phyloP scores from a whole-genome alignment of 352 stramenopile genomes.

The Globisporangium mamillatum region DNA sequence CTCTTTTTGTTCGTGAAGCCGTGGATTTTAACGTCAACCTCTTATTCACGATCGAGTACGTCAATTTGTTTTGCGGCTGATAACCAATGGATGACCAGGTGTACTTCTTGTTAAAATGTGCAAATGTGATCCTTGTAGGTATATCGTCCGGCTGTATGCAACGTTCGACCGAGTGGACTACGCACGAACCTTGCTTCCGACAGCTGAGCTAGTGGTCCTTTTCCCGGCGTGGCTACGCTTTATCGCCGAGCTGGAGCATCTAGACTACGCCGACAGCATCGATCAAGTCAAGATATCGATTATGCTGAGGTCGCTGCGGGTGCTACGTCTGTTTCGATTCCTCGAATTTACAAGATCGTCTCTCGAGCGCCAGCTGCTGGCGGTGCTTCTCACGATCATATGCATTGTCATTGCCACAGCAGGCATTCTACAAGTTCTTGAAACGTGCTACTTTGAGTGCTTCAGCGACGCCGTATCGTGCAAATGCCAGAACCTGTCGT shows the following conservation, averaged over 20 bases:
- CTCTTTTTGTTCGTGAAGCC: conserved; percentile 19
- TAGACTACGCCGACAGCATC: conserved; percentile 11
- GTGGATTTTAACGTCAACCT: conserved; percentile 60
- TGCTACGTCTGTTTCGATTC: conserved; percentile 69
- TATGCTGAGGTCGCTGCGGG: conserved; percentile 55
- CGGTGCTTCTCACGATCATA: conserved; percentile 61
- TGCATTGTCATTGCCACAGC: conserved; percentile 71
- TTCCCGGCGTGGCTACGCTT: conserved; percentile 51
- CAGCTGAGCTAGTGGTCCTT: conserved; percentile 60
- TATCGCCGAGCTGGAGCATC: neutral
- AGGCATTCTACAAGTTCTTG: conserved; percentile 63
- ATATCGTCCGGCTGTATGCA: conserved; percentile 55
- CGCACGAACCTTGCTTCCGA: conserved; percentile 38
- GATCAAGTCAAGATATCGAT: conserved; percentile 22
- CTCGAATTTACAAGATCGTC: conserved; percentile 74
- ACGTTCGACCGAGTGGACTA: conserved; percentile 67
- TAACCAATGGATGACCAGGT: neutral
- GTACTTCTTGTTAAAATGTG: neutral
- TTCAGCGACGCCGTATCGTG: conserved; percentile 24
- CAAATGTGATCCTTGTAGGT: conserved; percentile 19
- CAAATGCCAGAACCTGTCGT: conserved; percentile 58
- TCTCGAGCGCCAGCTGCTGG: conserved; percentile 61
- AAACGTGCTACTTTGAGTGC: conserved; percentile 42
- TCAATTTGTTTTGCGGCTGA: neutral
- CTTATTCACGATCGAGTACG: conserved; percentile 71